Base-by-base conservation (phyloP, 1,284 basidiomycete species). In the Chalciporus sp. region DNA sequence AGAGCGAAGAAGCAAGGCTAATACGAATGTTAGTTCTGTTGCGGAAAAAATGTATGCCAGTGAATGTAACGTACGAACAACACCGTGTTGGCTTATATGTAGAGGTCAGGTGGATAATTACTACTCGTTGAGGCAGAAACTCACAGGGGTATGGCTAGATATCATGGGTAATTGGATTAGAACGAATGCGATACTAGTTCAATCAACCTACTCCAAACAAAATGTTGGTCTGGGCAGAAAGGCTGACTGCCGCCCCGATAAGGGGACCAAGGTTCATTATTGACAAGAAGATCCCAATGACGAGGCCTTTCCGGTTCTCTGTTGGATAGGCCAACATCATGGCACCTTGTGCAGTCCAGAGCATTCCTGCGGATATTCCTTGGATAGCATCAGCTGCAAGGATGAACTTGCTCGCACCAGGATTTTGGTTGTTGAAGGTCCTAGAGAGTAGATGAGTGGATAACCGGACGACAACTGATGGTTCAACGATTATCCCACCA, bases 221-320 rank as follows among this genome's bases (percentile, higher is more conserved):
- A 61, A 3, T 23, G 23, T 23, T 81, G 72, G 0, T 76, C 83
- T n/a, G n/a, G n/a, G n/a, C n/a, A n/a, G 33, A 86, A 71, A 14
- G 83, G 76, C 37, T 9, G 11, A 87, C 81, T 7, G 83, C 77
- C 2, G 81, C 76, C 10, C 86, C 87, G 28, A 88, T 77, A 9
- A 85, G 83, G 10, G 82, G 83, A 17, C 86, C 83, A 35, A 85
- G 61, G 58, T 86, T 86, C 72, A 88, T 86, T 61, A 86, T 81
- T 51, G 78, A 72, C 86, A 87, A 90, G 69, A 89, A 85, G 52
- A 87, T 73, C 35, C 76, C 79, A 56, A 88, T 85, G 61, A 74
- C 81, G 28, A 65, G 67, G 2, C 86, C 86, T 64, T 89, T 89
- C 60, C 84, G 74, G 58, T 75, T 61, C 58, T 80, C 78, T 46